Conservation (phyloP, 306 rosid species). For the Gynostemma pentaphyllum region DNA sequence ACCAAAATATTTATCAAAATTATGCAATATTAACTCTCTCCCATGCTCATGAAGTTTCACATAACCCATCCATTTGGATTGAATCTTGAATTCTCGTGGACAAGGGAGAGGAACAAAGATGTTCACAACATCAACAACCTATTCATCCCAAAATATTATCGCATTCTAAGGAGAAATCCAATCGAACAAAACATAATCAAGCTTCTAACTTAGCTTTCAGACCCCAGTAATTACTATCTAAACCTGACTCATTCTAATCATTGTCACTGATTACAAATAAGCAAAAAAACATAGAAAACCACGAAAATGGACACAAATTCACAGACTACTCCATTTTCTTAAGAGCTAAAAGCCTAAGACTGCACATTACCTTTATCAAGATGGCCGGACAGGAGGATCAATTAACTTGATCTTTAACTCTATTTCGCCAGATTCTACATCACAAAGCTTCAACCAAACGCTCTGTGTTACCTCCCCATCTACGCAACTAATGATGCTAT, state of each 20-base stretch:
- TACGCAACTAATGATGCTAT: constrained; percentile 60
- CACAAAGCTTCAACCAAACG: constrained; percentile 87
- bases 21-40: too few species aligned
- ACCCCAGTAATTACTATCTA: background rate
- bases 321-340: constrained; percentile 3
- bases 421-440: constrained; percentile 78
- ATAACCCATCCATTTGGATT: too few species aligned
- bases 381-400: constrained; percentile 14
- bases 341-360: background rate
- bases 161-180: background rate
- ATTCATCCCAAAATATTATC: background rate
- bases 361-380: background rate
- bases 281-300: background rate
- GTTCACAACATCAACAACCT: background rate
- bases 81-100: background rate
- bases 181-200: background rate
- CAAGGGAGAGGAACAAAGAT: background rate
- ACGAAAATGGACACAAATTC: background rate
- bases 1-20: too few species aligned
- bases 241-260: background rate
- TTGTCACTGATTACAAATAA: background rate
- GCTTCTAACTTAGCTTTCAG: background rate
- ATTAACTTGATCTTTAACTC: constrained; percentile 63
- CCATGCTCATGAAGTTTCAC: background rate
- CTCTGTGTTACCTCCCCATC: constrained; percentile 72